Conservation (phyloP, 192 early-diverging fungal species). For the Phycomyces blakesleeanus region DNA sequence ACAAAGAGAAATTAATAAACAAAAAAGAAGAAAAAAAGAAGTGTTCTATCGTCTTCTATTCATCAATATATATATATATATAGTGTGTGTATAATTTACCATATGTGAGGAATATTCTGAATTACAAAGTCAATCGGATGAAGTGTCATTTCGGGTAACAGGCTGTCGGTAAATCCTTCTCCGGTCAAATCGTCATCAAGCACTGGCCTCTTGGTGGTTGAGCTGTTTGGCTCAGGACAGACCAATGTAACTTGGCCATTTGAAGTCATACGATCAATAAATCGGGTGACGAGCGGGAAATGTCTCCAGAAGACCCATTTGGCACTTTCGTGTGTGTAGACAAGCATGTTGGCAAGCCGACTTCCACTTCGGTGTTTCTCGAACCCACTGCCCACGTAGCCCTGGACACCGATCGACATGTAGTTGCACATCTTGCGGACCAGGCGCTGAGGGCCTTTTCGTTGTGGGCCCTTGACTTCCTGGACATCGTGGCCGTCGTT, state of each 20-base stretch:
- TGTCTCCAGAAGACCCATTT: constrained; percentile 60
- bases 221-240: constrained; percentile 31
- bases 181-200: not conserved
- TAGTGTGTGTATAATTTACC: constrained; percentile 22
- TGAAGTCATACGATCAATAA: constrained; percentile 51
- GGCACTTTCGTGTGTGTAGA: constrained; percentile 57
- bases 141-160: constrained; percentile 47
- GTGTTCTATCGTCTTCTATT: too few species aligned
- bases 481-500: constrained; percentile 35
- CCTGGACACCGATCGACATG: constrained; percentile 71
- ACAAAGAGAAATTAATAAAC: too few species aligned
- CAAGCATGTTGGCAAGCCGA: constrained; percentile 59
- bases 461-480: constrained; percentile 5
- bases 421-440: constrained; percentile 67
- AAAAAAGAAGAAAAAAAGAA: too few species aligned
- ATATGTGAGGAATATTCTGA: constrained; percentile 67
- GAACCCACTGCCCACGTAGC: constrained; percentile 66
- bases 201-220: not conserved
- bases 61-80: not conserved
- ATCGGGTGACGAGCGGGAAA: constrained; percentile 59
- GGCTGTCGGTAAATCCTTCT: not conserved
- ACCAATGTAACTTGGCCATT: constrained; percentile 41
- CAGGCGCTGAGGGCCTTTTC: constrained; percentile 2
- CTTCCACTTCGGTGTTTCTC: constrained; percentile 62
- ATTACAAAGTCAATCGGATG: constrained; percentile 72